Percentiles rank a stretch among this genome's conserved stretches.
These are phyloP conservation scores for Pseudognaphalium luteoalbum DNA, from an alignment of 129 eudicot species.

Conservation along the genomic window DNA sequence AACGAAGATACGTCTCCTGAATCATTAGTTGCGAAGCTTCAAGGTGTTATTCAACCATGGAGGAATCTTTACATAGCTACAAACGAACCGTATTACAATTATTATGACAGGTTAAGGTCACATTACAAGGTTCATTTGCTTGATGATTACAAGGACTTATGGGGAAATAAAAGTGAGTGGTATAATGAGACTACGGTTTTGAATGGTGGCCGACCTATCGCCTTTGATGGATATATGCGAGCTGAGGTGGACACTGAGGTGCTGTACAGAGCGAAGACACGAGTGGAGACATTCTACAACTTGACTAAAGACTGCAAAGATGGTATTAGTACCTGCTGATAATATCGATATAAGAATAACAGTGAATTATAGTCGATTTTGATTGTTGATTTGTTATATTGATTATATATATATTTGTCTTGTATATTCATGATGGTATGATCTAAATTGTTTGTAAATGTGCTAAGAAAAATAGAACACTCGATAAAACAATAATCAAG, in stretches of 20 bases:
- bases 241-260: conserved; percentile 97
- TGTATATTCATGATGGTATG: not conserved
- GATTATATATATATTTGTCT: not conserved
- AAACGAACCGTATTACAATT: conserved; percentile 78
- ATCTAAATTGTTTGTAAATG: conserved; percentile 7
- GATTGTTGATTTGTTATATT: not conserved
- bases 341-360: not conserved
- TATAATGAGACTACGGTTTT: conserved; percentile 71
- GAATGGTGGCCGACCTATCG: conserved; percentile 57
- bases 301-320: conserved; percentile 93
- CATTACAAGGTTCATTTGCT: conserved; percentile 87
- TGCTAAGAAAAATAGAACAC: not conserved
- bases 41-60: conserved; percentile 67
- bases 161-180: conserved; percentile 97
- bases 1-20: conserved; percentile 95
- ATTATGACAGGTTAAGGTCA: conserved; percentile 88
- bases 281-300: conserved; percentile 86
- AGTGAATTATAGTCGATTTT: conserved; percentile 1
- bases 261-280: conserved; percentile 76
- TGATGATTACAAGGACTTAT: conserved; percentile 76
- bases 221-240: conserved; percentile 89
- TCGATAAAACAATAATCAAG: conserved; percentile 3
- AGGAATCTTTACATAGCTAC: conserved; percentile 91
- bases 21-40: conserved; percentile 73
- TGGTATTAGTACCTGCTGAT: conserved; percentile 75